Percentiles rank a stretch among this genome's conserved stretches.
phyloP scores from a whole-genome alignment of 495 filamentous ascomycete genomes.

The Penicillium malachiteum region DNA sequence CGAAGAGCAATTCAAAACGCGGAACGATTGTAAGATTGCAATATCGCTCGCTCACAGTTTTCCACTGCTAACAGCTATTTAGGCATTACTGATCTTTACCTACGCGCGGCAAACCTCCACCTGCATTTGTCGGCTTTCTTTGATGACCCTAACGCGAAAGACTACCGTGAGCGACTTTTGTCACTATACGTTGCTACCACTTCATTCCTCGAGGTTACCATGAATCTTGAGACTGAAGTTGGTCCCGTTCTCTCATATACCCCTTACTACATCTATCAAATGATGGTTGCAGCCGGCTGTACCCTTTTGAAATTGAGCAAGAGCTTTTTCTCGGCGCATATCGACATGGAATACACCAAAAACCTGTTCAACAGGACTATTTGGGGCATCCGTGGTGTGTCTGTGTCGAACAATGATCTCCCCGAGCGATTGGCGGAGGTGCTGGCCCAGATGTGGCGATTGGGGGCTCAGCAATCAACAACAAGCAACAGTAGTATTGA shows the following conservation, averaged over 20 bases:
- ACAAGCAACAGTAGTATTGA: conserved; percentile 50
- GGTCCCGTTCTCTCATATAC: conserved; percentile 62
- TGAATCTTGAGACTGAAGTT: conserved; percentile 55
- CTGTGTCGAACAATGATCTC: conserved; percentile 79
- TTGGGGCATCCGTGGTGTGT: conserved; percentile 71
- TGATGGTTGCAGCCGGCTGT: conserved; percentile 86
- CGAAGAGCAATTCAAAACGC: conserved; percentile 42
- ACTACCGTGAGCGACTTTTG: conserved; percentile 76
- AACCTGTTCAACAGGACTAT: conserved; percentile 75
- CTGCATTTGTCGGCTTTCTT: conserved; percentile 87
- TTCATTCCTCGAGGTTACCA: conserved; percentile 69
- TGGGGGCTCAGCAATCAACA: conserved; percentile 48
- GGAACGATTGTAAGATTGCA: conserved; percentile 42
- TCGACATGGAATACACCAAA: conserved; percentile 73
- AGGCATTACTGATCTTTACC: conserved; percentile 68
- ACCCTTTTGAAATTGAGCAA: conserved; percentile 81
- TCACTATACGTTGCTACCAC: conserved; percentile 74
- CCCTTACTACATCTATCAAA: conserved; percentile 87
- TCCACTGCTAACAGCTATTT: conserved; percentile 31
- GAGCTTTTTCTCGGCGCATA: conserved; percentile 69
- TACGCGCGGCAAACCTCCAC: conserved; percentile 78
- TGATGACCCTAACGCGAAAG: conserved; percentile 69
- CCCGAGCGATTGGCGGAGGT: conserved; percentile 84
- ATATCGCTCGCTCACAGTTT: background rate
- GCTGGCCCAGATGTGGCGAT: conserved; percentile 88